Base-by-base conservation (phyloP, 176 grass and related monocot genomes). In the Saccharum spontaneum region DNA sequence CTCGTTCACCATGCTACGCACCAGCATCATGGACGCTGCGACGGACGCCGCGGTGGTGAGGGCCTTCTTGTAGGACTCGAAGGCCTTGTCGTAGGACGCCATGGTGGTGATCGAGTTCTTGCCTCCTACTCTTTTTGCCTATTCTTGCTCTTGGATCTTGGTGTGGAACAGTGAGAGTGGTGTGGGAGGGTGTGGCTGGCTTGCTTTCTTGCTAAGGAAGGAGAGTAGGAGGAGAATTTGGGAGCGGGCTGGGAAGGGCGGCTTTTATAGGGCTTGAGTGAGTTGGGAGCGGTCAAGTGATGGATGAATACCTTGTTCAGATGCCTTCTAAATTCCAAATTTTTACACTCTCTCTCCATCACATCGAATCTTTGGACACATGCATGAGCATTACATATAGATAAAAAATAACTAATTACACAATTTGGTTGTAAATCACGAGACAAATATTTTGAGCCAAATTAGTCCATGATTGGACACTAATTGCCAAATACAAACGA, bases 31-130 rank as follows among this genome's bases (percentile, higher is more conserved):
- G 3, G 92, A 85, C 0, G 86, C 92, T 0, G 89, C 92, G 1
- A 94, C 46, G 9, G 92, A 94, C 3, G 89, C 92, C 0, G 87
- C 87, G 0, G 87, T 78, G 11, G 92, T 87, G 36, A 91, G 28
- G 55, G 86, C 60, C 64, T 91, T 74, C 71, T 74, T 74, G 71
- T 74, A 74, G 71, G 71, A 74, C 24, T 74, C 71, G 3, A 74
- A 74, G 43, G 71, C 71, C 71, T 74, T 91, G 71, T 89, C 80
- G 41, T 79, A 65, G 48, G 85, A 84, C 24, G 82, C 88, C 91
- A 93, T 93, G 85, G 26, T 30, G 61, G 75, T 55, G 14, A 71
- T 49, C 33, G 46, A 28, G 10, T 49, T 46, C 45, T 57, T 73
- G 69, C 11, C 44, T 46, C 33, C 26, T 37, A 30, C 24, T 57